Percentiles rank a stretch among this genome's conserved stretches.
These are phyloP conservation scores for Zopfochytrium polystomum DNA, from an alignment of 371 early-diverging fungal species.

Conservation along the genomic window DNA sequence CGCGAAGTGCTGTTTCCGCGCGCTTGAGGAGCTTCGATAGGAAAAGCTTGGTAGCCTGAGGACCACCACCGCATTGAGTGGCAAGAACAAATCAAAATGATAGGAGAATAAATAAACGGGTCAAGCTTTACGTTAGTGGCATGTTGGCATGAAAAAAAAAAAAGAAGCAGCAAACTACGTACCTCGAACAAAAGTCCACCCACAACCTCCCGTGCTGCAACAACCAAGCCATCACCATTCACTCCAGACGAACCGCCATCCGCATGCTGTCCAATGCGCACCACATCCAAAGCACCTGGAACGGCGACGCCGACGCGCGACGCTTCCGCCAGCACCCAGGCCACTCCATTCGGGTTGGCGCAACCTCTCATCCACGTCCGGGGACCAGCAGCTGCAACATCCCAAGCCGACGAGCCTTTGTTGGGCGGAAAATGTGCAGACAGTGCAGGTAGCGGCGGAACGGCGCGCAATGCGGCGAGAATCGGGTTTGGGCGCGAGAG, in stretches of 20 bases:
- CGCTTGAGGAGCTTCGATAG: constrained; percentile 51
- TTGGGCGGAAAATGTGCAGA: too few relatives aligned
- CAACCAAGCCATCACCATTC: neutral
- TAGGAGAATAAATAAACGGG: constrained; percentile 39
- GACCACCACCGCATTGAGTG: constrained; percentile 17
- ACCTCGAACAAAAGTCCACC: constrained; percentile 30
- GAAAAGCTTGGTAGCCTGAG: constrained; percentile 49
- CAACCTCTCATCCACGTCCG: neutral
- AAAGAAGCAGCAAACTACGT: constrained; percentile 36
- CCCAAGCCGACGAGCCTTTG: constrained; percentile 1
- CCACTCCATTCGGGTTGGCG: neutral
- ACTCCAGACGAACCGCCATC: neutral
- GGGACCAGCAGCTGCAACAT: constrained; percentile 1
- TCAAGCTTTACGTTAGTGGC: too few relatives aligned
- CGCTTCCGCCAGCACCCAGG: neutral
- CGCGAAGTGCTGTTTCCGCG: constrained; percentile 16
- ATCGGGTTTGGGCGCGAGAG: neutral
- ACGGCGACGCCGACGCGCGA: too few relatives aligned
- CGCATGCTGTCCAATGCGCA: neutral
- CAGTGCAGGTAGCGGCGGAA: constrained; percentile 9
- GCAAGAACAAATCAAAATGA: constrained; percentile 19
- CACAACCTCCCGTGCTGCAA: constrained; percentile 29
- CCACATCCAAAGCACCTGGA: neutral
- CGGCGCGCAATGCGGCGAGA: neutral
- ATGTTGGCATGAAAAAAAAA: too few relatives aligned